Base-by-base conservation (phyloP, 176 grass and related monocot genomes). In the Avena atlantica region DNA sequence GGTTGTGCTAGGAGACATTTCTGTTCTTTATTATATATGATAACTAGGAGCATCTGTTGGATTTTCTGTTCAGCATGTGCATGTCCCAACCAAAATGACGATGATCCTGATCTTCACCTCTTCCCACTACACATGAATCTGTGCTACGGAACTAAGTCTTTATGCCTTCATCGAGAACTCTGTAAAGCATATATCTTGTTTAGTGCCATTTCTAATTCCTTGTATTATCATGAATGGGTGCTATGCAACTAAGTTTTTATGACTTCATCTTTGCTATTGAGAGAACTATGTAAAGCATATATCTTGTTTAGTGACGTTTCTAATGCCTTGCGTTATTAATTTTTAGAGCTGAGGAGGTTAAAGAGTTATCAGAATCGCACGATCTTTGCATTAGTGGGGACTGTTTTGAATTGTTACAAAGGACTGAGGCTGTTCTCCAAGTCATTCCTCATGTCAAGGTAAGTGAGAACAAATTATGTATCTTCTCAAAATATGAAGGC, bases 401-500 rank as follows among this genome's bases (percentile, higher is more conserved):
- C 80, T 99, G 97, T 78, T 99, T 99, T 89, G 97, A 99, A 89
- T 96, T 96, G 94, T 78, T 99, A 29, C 97, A 94, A 79, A 91
- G 81, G 62, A 94, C 92, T 74, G 92, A 91, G 13, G 86, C 92
- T 88, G 90, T 96, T 86, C 81, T 99, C 66, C 87, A 90, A 82
- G 97, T 99, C 83, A 94, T 99, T 85, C 97, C 97, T 80, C 85
- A 96, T 83, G 91, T 99, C 66, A 99, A 96, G 97, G 97, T 93
- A 75, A 44, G 51, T 74, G 29, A 51, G 63, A 70, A 72, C 61
- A 69, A 29, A 78, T 78, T 55, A 62, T n/a, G 72, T 75, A 17
- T 52, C 57, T 47, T 78, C 24, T 78, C 37, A 79, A 74, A 85
- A 49, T 82, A 37, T 20, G 9, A 70, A 49, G 24, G 25, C 27